Conservation (phyloP, 768 basidiomycete species). For the Coprinopsis strossmayeri region DNA sequence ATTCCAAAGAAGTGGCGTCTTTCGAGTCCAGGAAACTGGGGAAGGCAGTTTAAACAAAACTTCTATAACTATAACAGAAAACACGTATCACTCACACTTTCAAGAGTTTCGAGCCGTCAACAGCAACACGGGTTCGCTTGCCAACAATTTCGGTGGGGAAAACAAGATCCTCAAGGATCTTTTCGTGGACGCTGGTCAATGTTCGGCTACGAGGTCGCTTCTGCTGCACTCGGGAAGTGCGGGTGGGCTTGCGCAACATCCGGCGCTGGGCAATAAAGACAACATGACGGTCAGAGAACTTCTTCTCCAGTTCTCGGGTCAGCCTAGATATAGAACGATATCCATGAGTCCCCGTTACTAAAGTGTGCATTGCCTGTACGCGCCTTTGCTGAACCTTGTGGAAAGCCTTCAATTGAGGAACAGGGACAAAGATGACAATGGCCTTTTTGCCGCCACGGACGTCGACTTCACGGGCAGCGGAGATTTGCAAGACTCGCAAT, state of each 20-base stretch:
- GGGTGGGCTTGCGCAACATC: constrained; percentile 96
- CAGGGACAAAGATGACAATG: constrained; percentile 96
- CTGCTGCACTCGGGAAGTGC: constrained; percentile 87
- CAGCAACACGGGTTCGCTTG: constrained; percentile 90
- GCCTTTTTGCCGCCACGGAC: constrained; percentile 99
- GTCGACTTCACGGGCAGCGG: constrained; percentile 97
- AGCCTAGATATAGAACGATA: constrained; percentile 58
- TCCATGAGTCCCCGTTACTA: too few species aligned
- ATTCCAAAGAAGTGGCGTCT: constrained; percentile 96
- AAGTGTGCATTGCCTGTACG: constrained; percentile 15
- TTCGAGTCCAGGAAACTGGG: constrained; percentile 92
- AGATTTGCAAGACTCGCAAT: constrained; percentile 93
- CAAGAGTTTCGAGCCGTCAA: constrained; percentile 92
- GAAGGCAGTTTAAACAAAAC: constrained; percentile 13
- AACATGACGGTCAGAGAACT: constrained; percentile 99
- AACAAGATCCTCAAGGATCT: constrained; percentile 97
- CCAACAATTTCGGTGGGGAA: constrained; percentile 99
- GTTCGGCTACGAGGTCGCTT: constrained; percentile 97
- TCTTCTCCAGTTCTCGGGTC: constrained; percentile 99
- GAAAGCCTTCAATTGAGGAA: constrained; percentile 97
- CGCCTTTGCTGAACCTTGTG: constrained; percentile 96
- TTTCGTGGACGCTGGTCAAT: constrained; percentile 95
- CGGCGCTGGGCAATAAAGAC: constrained; percentile 98
- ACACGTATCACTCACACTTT: constrained; percentile 75
- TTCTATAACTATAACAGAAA: neutral